phyloP scores from a whole-genome alignment of 305 asterid genomes.

The Solanum hybrid region DNA sequence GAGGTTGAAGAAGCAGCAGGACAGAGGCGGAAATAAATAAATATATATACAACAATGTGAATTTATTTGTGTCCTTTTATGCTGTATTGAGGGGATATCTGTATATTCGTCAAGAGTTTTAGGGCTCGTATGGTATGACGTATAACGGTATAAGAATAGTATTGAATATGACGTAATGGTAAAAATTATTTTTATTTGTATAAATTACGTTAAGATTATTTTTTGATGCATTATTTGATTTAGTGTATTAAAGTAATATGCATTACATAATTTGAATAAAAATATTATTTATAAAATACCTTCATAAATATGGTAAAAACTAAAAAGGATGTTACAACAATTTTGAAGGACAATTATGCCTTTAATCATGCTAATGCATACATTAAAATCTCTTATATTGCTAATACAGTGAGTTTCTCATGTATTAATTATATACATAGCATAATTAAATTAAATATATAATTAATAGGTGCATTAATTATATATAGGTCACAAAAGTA shows the following conservation, averaged over 20 bases:
- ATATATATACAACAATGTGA: background rate
- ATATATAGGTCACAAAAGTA: background rate
- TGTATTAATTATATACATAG: too few species aligned
- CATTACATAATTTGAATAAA: too few species aligned
- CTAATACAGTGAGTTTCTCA: background rate
- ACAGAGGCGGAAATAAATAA: slow-evolving; percentile 14
- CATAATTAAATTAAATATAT: background rate
- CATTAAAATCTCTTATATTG: background rate
- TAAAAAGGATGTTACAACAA: too few species aligned
- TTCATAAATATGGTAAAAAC: too few species aligned
- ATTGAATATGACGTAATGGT: too few species aligned
- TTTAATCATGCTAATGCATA: too few species aligned
- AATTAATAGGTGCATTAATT: background rate
- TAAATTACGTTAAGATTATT: too few species aligned
- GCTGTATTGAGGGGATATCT: background rate
- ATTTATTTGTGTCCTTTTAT: background rate
- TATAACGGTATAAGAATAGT: too few species aligned
- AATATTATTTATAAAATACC: too few species aligned
- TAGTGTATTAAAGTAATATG: too few species aligned
- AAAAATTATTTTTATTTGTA: too few species aligned
- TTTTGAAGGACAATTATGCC: background rate
- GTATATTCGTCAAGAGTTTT: background rate
- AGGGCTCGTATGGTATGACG: background rate
- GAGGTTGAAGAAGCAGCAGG: slow-evolving; percentile 30
- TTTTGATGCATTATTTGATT: too few species aligned